Percentiles rank a stretch among this genome's conserved stretches.
These are phyloP conservation scores for Flaveria ramosissima DNA, from an alignment of 129 eudicot species.

Conservation along the genomic window DNA sequence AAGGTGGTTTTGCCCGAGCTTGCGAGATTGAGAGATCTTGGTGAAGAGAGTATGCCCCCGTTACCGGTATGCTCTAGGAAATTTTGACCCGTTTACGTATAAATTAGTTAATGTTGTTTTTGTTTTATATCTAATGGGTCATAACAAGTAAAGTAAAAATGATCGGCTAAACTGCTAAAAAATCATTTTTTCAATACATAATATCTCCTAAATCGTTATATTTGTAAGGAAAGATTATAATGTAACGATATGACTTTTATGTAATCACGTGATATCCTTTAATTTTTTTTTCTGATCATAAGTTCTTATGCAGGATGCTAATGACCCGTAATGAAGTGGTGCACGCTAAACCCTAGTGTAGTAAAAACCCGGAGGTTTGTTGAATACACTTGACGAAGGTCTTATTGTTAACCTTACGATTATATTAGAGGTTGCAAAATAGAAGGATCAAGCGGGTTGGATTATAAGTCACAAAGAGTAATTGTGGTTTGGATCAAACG, in stretches of 20 bases:
- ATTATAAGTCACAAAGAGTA: background rate
- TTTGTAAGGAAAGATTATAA: no score
- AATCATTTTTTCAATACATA: background rate
- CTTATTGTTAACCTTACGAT: background rate
- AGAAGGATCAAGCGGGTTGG: no score
- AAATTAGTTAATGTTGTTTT: background rate
- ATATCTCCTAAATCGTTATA: background rate
- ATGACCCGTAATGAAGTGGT: background rate
- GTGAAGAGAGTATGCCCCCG: constrained; percentile 43
- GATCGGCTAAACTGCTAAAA: background rate
- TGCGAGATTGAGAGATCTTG: constrained; percentile 50
- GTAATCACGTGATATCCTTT: background rate
- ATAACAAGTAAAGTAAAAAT: background rate
- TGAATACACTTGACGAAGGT: background rate
- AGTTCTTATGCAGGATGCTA: constrained; percentile 5
- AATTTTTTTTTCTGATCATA: background rate
- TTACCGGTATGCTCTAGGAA: background rate
- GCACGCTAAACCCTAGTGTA: background rate
- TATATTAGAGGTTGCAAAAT: background rate
- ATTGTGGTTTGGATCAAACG: background rate
- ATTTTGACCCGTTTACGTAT: background rate
- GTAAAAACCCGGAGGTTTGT: constrained; percentile 3
- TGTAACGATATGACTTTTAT: no score
- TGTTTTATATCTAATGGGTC: background rate
- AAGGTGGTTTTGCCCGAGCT: constrained; percentile 67